These are phyloP conservation scores for Aleurites moluccanus DNA, from an alignment of 441 rosid species.

Conservation along the genomic window DNA sequence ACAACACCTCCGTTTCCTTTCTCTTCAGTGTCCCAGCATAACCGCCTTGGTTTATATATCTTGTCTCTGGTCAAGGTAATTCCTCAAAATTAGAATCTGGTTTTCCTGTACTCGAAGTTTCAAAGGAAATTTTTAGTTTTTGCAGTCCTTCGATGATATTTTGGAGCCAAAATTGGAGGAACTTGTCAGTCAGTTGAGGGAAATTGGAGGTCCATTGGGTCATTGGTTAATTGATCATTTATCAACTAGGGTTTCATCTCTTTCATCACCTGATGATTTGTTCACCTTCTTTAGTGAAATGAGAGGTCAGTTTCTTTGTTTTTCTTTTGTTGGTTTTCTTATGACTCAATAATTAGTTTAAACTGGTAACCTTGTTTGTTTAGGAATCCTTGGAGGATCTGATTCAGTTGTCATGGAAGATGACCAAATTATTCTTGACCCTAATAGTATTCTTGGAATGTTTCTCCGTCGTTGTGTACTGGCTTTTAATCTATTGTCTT, in stretches of 20 bases:
- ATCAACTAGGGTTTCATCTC: slow-evolving; percentile 55
- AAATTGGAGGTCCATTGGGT: slow-evolving; percentile 54
- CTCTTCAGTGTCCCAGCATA: slow-evolving; percentile 83
- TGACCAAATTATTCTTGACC: slow-evolving; percentile 80
- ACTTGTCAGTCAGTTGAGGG: slow-evolving; percentile 65
- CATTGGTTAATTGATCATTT: slow-evolving; percentile 74
- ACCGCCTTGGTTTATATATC: slow-evolving; percentile 75
- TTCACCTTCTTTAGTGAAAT: slow-evolving; percentile 73
- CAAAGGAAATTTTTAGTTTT: background rate
- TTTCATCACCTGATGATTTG: slow-evolving; percentile 78
- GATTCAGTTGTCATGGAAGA: slow-evolving; percentile 70
- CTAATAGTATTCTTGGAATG: slow-evolving; percentile 75
- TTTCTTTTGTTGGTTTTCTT: background rate
- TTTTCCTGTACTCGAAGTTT: background rate
- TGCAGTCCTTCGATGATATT: slow-evolving; percentile 76
- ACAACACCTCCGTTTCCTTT: slow-evolving; percentile 62
- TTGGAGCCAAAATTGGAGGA: slow-evolving; percentile 80
- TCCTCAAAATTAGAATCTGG: background rate
- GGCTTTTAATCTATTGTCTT: slow-evolving; percentile 72
- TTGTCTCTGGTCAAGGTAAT: slow-evolving; percentile 82
- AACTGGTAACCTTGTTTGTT: slow-evolving; percentile 7
- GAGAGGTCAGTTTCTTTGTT: slow-evolving; percentile 53
- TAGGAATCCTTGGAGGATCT: slow-evolving; percentile 71
- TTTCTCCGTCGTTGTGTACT: slow-evolving; percentile 86
- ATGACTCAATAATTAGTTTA: slow-evolving; percentile 16